Evolutionary conservation across 1,139 yeast species (phyloP).

Genomic region (Candida dubliniensis): DNA sequence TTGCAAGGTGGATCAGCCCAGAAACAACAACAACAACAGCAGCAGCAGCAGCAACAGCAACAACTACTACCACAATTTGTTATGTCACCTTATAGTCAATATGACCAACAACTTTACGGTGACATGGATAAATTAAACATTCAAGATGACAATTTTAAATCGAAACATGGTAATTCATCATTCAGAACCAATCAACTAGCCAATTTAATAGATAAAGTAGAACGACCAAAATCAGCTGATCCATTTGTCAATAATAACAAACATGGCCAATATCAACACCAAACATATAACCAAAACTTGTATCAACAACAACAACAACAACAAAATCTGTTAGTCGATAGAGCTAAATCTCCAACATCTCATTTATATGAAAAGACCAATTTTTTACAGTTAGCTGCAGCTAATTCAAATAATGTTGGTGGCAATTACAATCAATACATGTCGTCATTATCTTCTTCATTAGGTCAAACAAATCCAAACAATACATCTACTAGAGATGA

Average conservation of each 20-base stretch:
- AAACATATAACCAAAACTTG: constrained; percentile 6
- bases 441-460: constrained; percentile 4
- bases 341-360: constrained; percentile 45
- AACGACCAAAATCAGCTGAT: constrained; percentile 47
- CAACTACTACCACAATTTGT: constrained; percentile 5
- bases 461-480: neutral
- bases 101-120: constrained; percentile 21
- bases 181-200: constrained; percentile 26
- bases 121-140: constrained; percentile 35
- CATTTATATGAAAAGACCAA: constrained; percentile 48
- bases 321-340: constrained; percentile 26
- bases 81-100: constrained; percentile 12
- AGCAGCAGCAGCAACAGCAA: constrained; percentile 5
- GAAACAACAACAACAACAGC: constrained; percentile 16
- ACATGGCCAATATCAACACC: constrained; percentile 15
- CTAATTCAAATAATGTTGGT: constrained; percentile 19
- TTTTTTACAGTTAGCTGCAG: constrained; percentile 47
- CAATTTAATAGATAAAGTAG: constrained; percentile 30
- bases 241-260: constrained; percentile 23
- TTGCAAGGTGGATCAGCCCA: constrained; percentile 20
- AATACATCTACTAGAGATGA: constrained; percentile 17
- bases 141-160: constrained; percentile 16
- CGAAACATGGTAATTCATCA: constrained; percentile 25
- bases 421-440: constrained; percentile 9
- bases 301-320: constrained; percentile 17